phyloP scores from a whole-genome alignment of 108 stramenopile genomes.

The Pseudonitzschia multistriata region DNA sequence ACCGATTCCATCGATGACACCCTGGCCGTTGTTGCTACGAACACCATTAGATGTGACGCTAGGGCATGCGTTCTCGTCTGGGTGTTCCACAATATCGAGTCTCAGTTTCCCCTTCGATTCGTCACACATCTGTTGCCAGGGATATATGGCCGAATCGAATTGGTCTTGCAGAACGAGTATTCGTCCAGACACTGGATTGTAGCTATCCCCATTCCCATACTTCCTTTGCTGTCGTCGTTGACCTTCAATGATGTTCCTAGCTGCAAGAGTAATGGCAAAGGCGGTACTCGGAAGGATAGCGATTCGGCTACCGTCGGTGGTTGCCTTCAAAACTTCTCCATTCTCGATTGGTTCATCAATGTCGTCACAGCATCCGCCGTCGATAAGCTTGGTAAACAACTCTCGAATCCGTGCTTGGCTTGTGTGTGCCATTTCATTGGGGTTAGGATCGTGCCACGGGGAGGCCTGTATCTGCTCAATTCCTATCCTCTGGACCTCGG shows the following conservation, averaged over 20 bases:
- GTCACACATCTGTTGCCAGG: conserved; percentile 44
- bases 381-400: conserved; percentile 39
- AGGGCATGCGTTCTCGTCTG: conserved; percentile 8
- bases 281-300: conserved; percentile 55
- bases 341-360: not conserved
- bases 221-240: not conserved
- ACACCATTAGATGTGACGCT: too few species aligned
- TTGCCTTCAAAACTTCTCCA: not conserved
- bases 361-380: too few species aligned
- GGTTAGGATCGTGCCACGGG: conserved; percentile 24
- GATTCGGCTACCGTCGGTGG: conserved; percentile 28
- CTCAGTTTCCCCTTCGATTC: conserved; percentile 22
- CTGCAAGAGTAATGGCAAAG: conserved; percentile 58
- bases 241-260: conserved; percentile 37
- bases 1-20: not conserved
- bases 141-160: conserved; percentile 52
- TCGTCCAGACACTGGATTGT: conserved; percentile 1
- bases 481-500: conserved; percentile 33
- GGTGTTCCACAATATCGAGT: conserved; percentile 43
- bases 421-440: conserved; percentile 2
- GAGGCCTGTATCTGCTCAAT: conserved; percentile 11
- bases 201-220: not conserved
- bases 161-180: conserved; percentile 57
- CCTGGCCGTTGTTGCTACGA: too few species aligned
- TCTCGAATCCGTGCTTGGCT: conserved; percentile 26